Evolutionary conservation across 306 rosid species (phyloP), one percentile per base, ranked within the genome.

Genomic region (Trifolium fragiferum): DNA sequence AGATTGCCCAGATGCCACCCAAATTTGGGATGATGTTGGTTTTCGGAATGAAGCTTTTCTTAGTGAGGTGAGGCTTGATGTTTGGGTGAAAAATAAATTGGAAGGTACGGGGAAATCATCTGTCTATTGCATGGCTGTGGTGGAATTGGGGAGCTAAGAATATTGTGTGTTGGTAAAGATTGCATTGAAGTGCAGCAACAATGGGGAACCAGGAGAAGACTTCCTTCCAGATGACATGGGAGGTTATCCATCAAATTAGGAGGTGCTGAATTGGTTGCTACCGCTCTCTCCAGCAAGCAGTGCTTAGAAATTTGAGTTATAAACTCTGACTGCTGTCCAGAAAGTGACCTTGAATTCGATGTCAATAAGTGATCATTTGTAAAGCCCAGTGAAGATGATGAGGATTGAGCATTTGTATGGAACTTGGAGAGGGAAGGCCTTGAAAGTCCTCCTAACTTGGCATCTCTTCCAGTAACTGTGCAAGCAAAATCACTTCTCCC

Each of bases 301-400:
- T 81, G 90, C 74, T 91, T 92, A 51, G 84, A 79, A 84, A 87
- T 82, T 85, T 91, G 95, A 66, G 96, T 74, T 35, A 75, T 53
- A 55, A 88, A 82, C 75, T 93, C 96, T n/a, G 71, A 43, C 71
- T 84, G 49, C 78, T 84, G 97, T 81, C 91, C 90, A 76, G 94
- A 86, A 62, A 91, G 82, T 78, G 98, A 83, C 72, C 87, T 86
- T 35, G 97, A 91, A 70, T 90, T 89, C 70, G 96, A 76, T 47
- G 89, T 90, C 72, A 94, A 79, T 80, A 94, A 86, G 79, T 91
- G 94, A 80, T 94, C 96, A 76, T 88, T 88, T 12, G 98, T 90
- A 86, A 94, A 94, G 73, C 97, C 91, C 81, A 78, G 62, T 4
- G 96, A 91, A 50, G 89, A 77, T 68, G 89, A 79, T 9, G 91